Percentiles rank a stretch among this genome's conserved stretches.
These are phyloP conservation scores for Theileria equi DNA, from an alignment of 169 alveolate genomes.

Conservation along the genomic window DNA sequence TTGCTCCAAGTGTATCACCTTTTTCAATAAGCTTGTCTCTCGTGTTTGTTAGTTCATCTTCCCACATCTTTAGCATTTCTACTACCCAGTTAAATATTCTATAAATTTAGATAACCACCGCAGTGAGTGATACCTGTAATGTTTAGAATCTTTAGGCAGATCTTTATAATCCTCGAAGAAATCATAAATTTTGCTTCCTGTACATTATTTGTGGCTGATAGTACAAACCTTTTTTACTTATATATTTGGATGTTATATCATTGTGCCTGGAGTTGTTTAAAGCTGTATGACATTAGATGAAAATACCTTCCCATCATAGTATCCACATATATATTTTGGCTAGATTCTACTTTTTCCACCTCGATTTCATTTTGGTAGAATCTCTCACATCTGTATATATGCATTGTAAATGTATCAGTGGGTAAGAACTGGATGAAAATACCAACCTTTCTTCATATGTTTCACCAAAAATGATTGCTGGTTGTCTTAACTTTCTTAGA, in stretches of 20 bases:
- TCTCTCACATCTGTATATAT: constrained; percentile 2
- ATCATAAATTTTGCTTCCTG: too few species aligned
- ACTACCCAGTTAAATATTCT: constrained; percentile 42
- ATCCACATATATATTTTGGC: constrained; percentile 17
- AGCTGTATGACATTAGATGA: background rate
- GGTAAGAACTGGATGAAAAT: background rate
- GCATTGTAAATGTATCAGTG: background rate
- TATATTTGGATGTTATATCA: constrained; percentile 3
- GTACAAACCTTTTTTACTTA: background rate
- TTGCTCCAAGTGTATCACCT: constrained; percentile 30
- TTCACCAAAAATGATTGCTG: constrained; percentile 43
- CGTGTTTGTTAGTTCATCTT: background rate
- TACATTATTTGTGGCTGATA: background rate
- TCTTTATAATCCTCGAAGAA: constrained; percentile 6
- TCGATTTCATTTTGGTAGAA: constrained; percentile 8
- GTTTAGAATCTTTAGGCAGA: constrained; percentile 28
- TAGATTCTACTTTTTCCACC: constrained; percentile 5
- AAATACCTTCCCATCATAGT: constrained; percentile 19
- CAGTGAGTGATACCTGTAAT: constrained; percentile 8
- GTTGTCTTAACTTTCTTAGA: constrained; percentile 29
- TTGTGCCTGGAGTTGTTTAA: background rate
- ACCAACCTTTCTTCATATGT: constrained; percentile 40
- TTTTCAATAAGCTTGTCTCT: constrained; percentile 8
- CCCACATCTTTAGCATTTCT: constrained; percentile 10
- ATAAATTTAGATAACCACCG: background rate